These are phyloP conservation scores for Myxozyma sirexii DNA, from an alignment of 805 yeast genomes.

Conservation along the genomic window DNA sequence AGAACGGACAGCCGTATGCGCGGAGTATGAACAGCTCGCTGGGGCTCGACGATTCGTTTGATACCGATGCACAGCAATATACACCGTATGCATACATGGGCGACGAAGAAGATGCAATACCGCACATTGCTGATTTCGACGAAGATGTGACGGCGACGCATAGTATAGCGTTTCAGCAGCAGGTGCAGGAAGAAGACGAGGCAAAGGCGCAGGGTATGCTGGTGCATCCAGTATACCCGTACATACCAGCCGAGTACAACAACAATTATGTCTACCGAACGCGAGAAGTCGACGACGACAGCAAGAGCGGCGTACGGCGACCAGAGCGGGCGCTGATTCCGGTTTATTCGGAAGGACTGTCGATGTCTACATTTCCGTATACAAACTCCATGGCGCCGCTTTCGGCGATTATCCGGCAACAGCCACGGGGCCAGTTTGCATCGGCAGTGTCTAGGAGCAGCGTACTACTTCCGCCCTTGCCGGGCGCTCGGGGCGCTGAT, in stretches of 20 bases:
- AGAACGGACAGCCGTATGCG: constrained; percentile 3
- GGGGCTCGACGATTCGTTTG: constrained; percentile 7
- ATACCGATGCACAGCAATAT: constrained; percentile 8
- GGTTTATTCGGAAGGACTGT: constrained; percentile 35
- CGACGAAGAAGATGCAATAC: constrained; percentile 10
- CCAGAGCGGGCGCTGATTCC: constrained; percentile 35
- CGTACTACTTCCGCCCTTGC: constrained; percentile 26
- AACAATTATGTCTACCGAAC: constrained; percentile 20
- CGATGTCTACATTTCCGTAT: constrained; percentile 39
- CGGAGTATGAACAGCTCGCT: constrained; percentile 2
- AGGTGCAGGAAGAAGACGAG: not conserved
- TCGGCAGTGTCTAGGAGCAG: constrained; percentile 13
- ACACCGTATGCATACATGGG: not conserved
- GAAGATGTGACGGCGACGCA: constrained; percentile 6
- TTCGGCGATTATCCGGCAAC: constrained; percentile 26
- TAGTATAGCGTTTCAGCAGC: constrained; percentile 1
- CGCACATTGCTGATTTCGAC: constrained; percentile 18
- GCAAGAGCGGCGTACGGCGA: not conserved
- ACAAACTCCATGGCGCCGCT: constrained; percentile 39
- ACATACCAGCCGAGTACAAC: not conserved
- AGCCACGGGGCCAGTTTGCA: constrained; percentile 28
- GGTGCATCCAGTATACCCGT: constrained; percentile 18
- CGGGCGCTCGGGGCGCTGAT: constrained; percentile 1
- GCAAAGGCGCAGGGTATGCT: not conserved
- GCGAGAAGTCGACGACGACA: constrained; percentile 19